Conservation (phyloP, 768 basidiomycete genomes). For the Neoboletus magnificus region DNA sequence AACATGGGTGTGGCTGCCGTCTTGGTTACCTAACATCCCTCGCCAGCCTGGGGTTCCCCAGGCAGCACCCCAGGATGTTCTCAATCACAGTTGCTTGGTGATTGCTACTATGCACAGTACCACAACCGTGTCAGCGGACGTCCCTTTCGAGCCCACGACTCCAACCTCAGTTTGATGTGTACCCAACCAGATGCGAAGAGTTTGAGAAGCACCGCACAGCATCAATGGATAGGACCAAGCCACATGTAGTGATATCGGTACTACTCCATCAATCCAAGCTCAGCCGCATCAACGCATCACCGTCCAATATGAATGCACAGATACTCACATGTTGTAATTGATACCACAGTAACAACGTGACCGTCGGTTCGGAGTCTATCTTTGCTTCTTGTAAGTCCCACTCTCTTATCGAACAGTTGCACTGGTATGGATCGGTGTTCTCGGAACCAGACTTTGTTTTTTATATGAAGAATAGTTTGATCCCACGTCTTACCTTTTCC, state of each 20-base stretch:
- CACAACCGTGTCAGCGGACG: neutral
- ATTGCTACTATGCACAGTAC: neutral
- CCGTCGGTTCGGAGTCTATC: neutral
- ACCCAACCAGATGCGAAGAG: neutral
- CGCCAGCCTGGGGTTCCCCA: neutral
- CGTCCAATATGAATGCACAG: neutral
- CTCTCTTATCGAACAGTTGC: conserved; percentile 1
- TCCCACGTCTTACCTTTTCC: conserved; percentile 6
- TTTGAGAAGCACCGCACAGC: conserved; percentile 8
- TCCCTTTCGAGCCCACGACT: neutral
- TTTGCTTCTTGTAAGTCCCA: neutral
- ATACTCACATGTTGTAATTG: neutral
- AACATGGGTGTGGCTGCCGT: neutral
- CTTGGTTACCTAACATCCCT: neutral
- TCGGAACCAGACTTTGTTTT: neutral
- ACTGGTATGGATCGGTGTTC: conserved; percentile 6
- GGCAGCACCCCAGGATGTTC: too few species aligned
- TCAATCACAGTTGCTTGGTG: neutral
- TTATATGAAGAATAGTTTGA: conserved; percentile 9
- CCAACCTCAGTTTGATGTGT: neutral
- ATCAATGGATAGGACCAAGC: neutral
- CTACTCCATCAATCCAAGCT: neutral
- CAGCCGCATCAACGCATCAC: conserved; percentile 1
- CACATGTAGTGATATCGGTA: neutral
- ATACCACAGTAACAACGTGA: neutral